Evolutionary conservation across 1,284 basidiomycete genomes (phyloP).

Genomic region (Austroboletus olivaceoglutinosus): DNA sequence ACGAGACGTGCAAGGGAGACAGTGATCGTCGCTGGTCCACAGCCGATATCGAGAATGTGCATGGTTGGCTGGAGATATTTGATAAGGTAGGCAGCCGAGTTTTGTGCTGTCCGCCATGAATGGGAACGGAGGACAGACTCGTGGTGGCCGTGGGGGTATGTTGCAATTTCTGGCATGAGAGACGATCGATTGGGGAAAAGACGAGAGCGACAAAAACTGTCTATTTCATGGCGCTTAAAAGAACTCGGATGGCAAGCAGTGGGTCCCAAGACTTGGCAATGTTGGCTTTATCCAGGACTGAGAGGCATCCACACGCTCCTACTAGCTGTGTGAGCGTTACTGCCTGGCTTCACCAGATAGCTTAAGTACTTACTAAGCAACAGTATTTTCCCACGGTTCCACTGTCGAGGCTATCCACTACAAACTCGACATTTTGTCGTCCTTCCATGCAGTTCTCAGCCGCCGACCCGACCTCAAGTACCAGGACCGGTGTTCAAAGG

Average conservation of each 20-base stretch:
- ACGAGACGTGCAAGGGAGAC: conserved; percentile 39
- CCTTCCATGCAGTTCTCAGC: conserved; percentile 65
- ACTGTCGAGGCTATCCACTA: too few species aligned
- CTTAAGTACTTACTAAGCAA: too few species aligned
- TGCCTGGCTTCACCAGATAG: too few species aligned
- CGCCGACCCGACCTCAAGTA: conserved; percentile 1
- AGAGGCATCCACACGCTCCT: too few species aligned
- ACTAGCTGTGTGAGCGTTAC: too few species aligned
- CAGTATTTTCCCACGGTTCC: too few species aligned
- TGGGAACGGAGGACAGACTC: conserved; percentile 43
- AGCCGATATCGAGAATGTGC: conserved; percentile 46
- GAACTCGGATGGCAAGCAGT: too few species aligned
- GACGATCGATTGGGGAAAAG: too few species aligned
- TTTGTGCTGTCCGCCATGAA: conserved; percentile 41
- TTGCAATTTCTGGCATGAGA: background rate
- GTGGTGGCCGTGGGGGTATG: conserved; percentile 36
- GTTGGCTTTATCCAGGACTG: too few species aligned
- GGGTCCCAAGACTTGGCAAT: too few species aligned
- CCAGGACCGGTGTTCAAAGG: conserved; percentile 36
- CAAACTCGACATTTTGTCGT: conserved; percentile 77
- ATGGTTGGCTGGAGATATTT: conserved; percentile 38
- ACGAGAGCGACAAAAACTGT: too few species aligned
- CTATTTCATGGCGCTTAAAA: too few species aligned
- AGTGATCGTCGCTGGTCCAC: conserved; percentile 47
- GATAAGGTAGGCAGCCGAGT: conserved; percentile 44